These are phyloP conservation scores for Ophiocordyceps unilateralis DNA, from an alignment of 2,329 filamentous ascomycete genomes.

Conservation along the genomic window DNA sequence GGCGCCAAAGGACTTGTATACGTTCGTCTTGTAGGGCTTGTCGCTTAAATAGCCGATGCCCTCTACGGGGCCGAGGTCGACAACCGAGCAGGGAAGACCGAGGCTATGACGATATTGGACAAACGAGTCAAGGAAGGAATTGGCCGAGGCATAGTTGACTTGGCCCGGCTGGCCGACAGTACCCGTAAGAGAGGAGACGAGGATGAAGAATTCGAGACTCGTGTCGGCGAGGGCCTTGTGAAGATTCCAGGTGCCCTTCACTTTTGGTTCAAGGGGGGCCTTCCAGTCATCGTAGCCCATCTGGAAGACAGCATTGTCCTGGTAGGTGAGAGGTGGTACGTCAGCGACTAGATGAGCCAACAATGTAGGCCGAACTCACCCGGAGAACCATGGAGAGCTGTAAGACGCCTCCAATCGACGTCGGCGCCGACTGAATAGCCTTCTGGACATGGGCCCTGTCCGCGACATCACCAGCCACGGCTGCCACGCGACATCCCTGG, in stretches of 20 bases:
- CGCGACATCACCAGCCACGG: constrained; percentile 1
- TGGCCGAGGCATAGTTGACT: constrained; percentile 14
- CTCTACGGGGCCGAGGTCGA: constrained; percentile 2
- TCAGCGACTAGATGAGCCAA: background rate
- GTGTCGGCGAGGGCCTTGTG: constrained; percentile 3
- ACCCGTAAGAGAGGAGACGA: constrained; percentile 11
- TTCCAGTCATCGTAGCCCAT: constrained; percentile 1
- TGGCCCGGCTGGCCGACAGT: constrained; percentile 11
- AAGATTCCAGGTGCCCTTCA: constrained; percentile 10
- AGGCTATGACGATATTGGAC: constrained; percentile 4
- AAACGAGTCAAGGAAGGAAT: constrained; percentile 14
- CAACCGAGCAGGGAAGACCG: constrained; percentile 1
- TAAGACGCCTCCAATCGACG: constrained; percentile 17
- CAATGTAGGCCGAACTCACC: background rate
- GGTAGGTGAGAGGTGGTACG: background rate
- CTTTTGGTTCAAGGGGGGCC: constrained; percentile 8
- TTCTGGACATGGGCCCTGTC: constrained; percentile 1
- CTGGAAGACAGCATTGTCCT: background rate
- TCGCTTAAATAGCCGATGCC: constrained; percentile 1
- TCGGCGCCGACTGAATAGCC: constrained; percentile 6
- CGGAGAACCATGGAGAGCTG: constrained; percentile 17
- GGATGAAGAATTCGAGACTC: constrained; percentile 14
- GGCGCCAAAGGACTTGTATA: constrained; percentile 2
- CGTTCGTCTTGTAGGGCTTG: constrained; percentile 2
- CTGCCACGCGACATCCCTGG: constrained; percentile 1